Base-by-base conservation (phyloP, 345 rosid species). In the Linum trigynum region DNA sequence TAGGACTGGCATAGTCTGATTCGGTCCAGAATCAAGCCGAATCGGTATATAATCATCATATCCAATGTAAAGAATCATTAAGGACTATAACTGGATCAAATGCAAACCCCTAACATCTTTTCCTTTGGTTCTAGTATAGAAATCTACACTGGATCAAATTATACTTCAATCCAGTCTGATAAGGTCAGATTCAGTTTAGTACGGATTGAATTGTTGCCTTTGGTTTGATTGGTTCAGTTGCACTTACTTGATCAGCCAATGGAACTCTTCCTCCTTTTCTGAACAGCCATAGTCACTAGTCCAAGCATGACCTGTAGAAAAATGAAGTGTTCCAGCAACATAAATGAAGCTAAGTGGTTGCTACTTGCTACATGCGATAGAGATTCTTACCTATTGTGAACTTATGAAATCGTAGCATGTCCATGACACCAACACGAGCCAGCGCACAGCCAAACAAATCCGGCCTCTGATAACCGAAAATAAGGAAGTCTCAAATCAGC, bases 371-470 rank as follows among this genome's bases (percentile, higher is more conserved):
- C 32, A 23, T 23, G 32, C 0, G 32, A 23, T 23, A 23, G 1
- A 23, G 32, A 23, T 23, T 23, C 32, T 43, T 43, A 91, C 98
- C 98, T 67, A 90, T 87, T 2, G 97, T 94, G 59, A 94, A 90
- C 79, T 85, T 88, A 81, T 90, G 99, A 67, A 94, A 91, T 55
- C 97, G 81, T 40, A 94, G 84, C 96, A 94, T 94, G 78, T 94
- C 99, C 99, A 90, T 94, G 39, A 94, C 99, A 50, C 99, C 99
- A 38, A 94, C 99, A 75, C 88, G 95, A 67, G 97, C 96, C 84
- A 94, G 75, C 58, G 96, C 99, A 76, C 99, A 94, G 23, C 99
- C 97, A 63, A 88, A 94, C 56, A 94, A 96, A 67, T 94, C 99
- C 9, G 97, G 99, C 79, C 96, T 87, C 99, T 92, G 85, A 64